Evolutionary conservation across 352 stramenopile genomes (phyloP).

Genomic region (Saprolegnia parasitica): DNA sequence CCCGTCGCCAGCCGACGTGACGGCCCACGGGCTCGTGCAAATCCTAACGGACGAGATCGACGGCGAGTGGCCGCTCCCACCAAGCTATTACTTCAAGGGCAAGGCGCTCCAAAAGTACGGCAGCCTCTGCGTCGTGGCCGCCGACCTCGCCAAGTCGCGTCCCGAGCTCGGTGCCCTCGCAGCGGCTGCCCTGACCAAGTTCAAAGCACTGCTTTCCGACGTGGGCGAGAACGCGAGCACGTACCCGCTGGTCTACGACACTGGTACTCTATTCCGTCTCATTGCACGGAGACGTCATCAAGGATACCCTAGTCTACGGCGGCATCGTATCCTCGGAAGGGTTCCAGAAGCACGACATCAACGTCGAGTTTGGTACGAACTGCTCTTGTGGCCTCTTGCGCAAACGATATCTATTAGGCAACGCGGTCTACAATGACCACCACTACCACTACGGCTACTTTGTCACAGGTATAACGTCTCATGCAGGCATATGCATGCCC

Average conservation of each 20-base stretch:
- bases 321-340: constrained; percentile 57
- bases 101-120: constrained; percentile 75
- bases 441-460: constrained; percentile 74
- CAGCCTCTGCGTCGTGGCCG: constrained; percentile 68
- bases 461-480: constrained; percentile 40
- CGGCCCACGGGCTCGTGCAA: not conserved
- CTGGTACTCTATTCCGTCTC: constrained; percentile 14
- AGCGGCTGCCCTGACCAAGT: constrained; percentile 42
- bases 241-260: constrained; percentile 63
- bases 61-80: not conserved
- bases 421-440: constrained; percentile 68
- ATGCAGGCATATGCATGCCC: constrained; percentile 32
- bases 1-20: constrained; percentile 2
- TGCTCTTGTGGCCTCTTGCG: not conserved
- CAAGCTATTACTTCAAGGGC: constrained; percentile 83
- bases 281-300: too few species aligned
- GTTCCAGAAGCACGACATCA: constrained; percentile 53
- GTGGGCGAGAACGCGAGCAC: constrained; percentile 46
- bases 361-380: constrained; percentile 50
- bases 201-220: constrained; percentile 42
- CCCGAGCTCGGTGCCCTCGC: constrained; percentile 41
- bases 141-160: constrained; percentile 36
- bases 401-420: constrained; percentile 30
- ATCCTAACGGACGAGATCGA: constrained; percentile 11
- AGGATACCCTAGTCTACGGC: constrained; percentile 56